Percentiles rank a stretch among this genome's conserved stretches.
phyloP scores from a whole-genome alignment of 495 filamentous ascomycete genomes.

The Aspergillus coremiiformis region DNA sequence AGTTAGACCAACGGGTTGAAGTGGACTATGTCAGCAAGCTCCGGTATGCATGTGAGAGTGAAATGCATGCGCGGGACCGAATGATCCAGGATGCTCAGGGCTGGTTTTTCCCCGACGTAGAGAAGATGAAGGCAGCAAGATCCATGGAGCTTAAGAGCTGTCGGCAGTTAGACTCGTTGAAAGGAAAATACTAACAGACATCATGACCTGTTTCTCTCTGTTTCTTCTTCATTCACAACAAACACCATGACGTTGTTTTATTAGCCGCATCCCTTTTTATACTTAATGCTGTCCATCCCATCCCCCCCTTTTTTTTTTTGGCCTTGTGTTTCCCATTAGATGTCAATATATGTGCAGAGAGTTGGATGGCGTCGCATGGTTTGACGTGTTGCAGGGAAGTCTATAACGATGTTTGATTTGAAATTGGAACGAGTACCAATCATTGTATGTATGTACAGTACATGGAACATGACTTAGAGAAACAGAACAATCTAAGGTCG shows the following conservation, averaged over 20 bases:
- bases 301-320: neutral
- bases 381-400: neutral
- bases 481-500: too few species aligned
- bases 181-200: constrained; percentile 22
- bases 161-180: constrained; percentile 42
- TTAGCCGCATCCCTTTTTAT: constrained; percentile 3
- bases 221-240: constrained; percentile 6
- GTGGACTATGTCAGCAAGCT: constrained; percentile 58
- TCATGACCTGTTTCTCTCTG: constrained; percentile 5
- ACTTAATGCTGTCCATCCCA: constrained; percentile 1
- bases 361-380: constrained; percentile 16
- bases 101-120: constrained; percentile 75
- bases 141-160: constrained; percentile 55
- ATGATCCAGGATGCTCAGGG: constrained; percentile 76
- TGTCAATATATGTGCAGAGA: constrained; percentile 19
- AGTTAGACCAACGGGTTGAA: constrained; percentile 74
- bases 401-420: neutral
- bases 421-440: too few species aligned
- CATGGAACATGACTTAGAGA: too few species aligned
- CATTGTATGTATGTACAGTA: too few species aligned
- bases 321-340: constrained; percentile 6
- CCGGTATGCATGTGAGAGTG: constrained; percentile 62
- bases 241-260: neutral
- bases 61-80: constrained; percentile 52
- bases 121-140: constrained; percentile 63